These are phyloP conservation scores for Galium porrigens DNA, from an alignment of 305 asterid species.

Conservation along the genomic window DNA sequence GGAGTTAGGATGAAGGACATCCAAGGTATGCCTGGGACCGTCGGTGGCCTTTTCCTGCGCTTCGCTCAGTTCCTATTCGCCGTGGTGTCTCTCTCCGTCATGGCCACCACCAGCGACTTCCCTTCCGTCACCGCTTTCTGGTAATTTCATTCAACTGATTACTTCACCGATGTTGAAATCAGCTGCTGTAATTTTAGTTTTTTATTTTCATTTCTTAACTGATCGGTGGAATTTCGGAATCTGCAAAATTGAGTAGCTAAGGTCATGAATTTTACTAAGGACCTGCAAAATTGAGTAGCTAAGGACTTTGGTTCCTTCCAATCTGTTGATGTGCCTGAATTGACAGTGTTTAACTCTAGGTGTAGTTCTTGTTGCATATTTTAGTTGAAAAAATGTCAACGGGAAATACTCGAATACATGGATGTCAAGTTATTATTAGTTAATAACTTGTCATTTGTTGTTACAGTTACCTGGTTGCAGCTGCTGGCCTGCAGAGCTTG, in stretches of 20 bases:
- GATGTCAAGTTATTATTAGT: neutral
- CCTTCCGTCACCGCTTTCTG: conserved; percentile 94
- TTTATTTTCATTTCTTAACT: neutral
- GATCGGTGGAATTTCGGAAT: neutral
- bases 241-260: neutral
- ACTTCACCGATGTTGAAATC: neutral
- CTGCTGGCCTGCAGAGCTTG: conserved; percentile 78
- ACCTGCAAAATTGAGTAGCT: neutral
- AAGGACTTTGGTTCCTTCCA: neutral
- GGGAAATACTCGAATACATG: neutral
- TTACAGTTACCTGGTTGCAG: conserved; percentile 88
- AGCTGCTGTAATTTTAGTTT: neutral
- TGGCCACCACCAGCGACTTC: conserved; percentile 78
- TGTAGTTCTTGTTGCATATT: neutral
- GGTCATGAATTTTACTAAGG: neutral
- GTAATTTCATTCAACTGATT: conserved; percentile 23
- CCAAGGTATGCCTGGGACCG: conserved; percentile 94
- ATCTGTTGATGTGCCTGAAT: neutral
- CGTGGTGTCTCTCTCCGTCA: conserved; percentile 55
- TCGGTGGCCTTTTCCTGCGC: conserved; percentile 66
- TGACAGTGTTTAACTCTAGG: neutral
- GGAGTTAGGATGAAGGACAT: conserved; percentile 80
- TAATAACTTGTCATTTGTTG: conserved; percentile 9
- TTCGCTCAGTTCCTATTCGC: conserved; percentile 61
- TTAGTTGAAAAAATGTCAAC: neutral